Evolutionary conservation across 495 filamentous ascomycete species (phyloP).

Genomic region (Aspergillus olivimuriae): DNA sequence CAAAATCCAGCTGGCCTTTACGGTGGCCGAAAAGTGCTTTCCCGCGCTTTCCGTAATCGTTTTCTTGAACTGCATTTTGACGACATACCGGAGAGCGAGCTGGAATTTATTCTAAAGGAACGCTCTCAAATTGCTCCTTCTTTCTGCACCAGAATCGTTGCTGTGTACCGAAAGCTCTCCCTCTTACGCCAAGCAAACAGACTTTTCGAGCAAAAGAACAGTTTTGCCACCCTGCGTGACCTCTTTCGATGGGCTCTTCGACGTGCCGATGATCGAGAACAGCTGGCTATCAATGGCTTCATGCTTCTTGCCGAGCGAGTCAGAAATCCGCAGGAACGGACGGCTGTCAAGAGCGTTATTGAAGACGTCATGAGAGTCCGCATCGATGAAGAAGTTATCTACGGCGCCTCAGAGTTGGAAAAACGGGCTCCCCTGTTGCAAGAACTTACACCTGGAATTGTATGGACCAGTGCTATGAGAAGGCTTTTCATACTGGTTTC

Average conservation of each 20-base stretch:
- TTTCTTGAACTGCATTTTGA: conserved; percentile 98
- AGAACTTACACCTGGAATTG: conserved; percentile 50
- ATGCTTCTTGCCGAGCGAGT: conserved; percentile 95
- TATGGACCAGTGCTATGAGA: conserved; percentile 94
- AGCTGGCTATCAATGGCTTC: conserved; percentile 87
- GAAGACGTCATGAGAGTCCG: conserved; percentile 86
- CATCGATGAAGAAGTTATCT: conserved; percentile 68
- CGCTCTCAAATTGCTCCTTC: conserved; percentile 85
- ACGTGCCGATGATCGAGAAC: conserved; percentile 73
- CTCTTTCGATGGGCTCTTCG: conserved; percentile 95
- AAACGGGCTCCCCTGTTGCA: conserved; percentile 33
- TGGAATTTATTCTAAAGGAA: conserved; percentile 87
- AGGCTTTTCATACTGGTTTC: conserved; percentile 81
- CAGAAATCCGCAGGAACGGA: conserved; percentile 78
- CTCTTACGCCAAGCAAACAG: conserved; percentile 79
- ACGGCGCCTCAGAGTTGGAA: conserved; percentile 55
- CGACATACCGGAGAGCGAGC: conserved; percentile 91
- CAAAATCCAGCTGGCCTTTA: conserved; percentile 97
- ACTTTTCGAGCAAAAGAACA: conserved; percentile 94
- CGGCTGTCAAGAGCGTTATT: conserved; percentile 79
- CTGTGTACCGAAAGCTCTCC: conserved; percentile 90
- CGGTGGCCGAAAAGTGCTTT: conserved; percentile 87
- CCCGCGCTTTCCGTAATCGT: conserved; percentile 90
- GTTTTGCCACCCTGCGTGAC: conserved; percentile 94
- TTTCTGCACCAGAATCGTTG: conserved; percentile 81